These are phyloP conservation scores for Beverwykella pulmonaria DNA, from an alignment of 495 filamentous ascomycete genomes.

Conservation along the genomic window DNA sequence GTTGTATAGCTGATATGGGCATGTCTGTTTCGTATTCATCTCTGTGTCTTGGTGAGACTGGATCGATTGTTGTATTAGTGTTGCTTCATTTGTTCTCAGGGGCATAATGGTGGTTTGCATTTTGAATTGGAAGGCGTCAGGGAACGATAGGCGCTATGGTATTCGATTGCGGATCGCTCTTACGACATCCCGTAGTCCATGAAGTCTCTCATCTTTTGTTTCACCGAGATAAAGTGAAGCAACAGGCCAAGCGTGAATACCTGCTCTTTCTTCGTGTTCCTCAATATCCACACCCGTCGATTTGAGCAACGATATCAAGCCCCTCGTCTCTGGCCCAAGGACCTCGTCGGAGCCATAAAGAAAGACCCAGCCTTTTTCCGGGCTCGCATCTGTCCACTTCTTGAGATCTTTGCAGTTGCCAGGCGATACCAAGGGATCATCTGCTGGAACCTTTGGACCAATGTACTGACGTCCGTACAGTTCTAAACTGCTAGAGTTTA, in stretches of 20 bases:
- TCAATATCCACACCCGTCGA: constrained; percentile 52
- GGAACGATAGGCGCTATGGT: not conserved
- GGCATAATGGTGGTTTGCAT: not conserved
- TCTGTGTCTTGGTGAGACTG: not conserved
- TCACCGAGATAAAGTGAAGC: constrained; percentile 67
- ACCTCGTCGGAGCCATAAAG: constrained; percentile 73
- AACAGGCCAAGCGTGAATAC: constrained; percentile 80
- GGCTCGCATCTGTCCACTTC: constrained; percentile 65
- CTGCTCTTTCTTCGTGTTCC: constrained; percentile 58
- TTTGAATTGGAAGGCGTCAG: not conserved
- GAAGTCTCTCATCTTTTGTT: constrained; percentile 56
- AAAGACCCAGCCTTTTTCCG: constrained; percentile 61
- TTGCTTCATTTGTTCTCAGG: not conserved
- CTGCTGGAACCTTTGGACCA: constrained; percentile 49
- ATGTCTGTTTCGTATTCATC: not conserved
- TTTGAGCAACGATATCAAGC: constrained; percentile 54
- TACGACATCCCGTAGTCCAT: constrained; percentile 60
- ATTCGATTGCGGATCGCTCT: constrained; percentile 11
- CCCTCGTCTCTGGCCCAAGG: constrained; percentile 63
- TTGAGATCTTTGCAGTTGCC: constrained; percentile 64
- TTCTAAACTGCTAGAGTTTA: constrained; percentile 58
- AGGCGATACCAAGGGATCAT: constrained; percentile 66
- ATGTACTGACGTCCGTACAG: constrained; percentile 68
- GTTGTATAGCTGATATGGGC: not conserved
- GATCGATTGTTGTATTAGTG: no score